A percentile compares a stretch with the other conserved stretches of the same genome.
phyloP scores from a whole-genome alignment of 305 asterid genomes.

The Fraxinus ornus region DNA sequence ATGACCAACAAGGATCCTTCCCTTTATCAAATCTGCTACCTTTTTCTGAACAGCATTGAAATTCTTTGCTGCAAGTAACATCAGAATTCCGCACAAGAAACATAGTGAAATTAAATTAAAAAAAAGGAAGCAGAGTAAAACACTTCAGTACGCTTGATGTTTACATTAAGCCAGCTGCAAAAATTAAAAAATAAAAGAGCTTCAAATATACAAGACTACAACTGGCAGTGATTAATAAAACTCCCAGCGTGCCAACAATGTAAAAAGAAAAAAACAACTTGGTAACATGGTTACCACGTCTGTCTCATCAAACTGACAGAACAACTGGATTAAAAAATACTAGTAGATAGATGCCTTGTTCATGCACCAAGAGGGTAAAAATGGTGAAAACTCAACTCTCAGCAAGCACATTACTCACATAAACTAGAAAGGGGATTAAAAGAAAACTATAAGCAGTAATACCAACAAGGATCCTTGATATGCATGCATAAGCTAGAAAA shows the following conservation, averaged over 20 bases:
- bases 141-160: neutral
- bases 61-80: slow-evolving; percentile 67
- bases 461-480: neutral
- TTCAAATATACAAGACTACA: neutral
- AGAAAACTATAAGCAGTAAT: neutral
- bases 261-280: neutral
- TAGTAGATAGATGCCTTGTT: neutral
- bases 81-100: slow-evolving; percentile 20
- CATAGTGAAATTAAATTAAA: neutral
- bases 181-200: neutral
- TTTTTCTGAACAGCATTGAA: slow-evolving; percentile 67
- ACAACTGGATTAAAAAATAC: neutral
- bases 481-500: neutral
- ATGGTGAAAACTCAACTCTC: neutral
- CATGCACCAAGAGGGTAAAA: neutral
- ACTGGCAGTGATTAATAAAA: neutral
- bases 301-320: neutral
- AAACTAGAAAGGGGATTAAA: neutral
- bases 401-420: neutral
- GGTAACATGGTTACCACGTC: neutral
- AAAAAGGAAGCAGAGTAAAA: neutral
- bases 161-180: neutral
- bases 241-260: neutral
- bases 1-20: slow-evolving; percentile 83
- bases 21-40: slow-evolving; percentile 78